Evolutionary conservation across 208 protist genomes (phyloP), one percentile per base, ranked within the genome.

Genomic region (Acanthamoeba sp.): DNA sequence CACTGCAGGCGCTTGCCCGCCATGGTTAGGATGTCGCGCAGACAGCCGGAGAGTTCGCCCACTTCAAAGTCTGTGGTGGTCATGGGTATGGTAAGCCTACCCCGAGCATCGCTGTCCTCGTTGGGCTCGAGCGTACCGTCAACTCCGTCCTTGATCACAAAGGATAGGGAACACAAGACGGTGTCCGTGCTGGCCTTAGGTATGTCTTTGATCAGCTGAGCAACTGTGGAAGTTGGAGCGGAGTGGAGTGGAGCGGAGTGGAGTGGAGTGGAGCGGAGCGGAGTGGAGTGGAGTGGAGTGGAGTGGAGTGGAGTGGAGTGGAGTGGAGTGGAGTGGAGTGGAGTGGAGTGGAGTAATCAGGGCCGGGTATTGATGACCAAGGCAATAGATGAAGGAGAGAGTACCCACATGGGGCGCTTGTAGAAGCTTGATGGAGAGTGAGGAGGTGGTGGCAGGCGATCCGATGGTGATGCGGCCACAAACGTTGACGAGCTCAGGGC

Each of bases 1-100:
- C 82, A 89, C 20, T 36, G 40, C 16, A 48, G n/a, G 16, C 48
- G 1, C 55, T 89, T 57, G 7, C 82, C 55, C 32, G 38, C 82
- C 16, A 64, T 29, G 1, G 82, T 66, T 4, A 89, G 14, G 82
- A 89, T 89, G 52, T 89, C 82, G 10, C 55, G 82, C 7, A 89
- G 27, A n/a, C 82, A 64, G 14, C 82, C 82, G 9, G 82, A 89
- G 18, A 89, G 82, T n/a, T 89, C 82, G 29, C 82, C 82, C 29
- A 89, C 7, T n/a, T 22, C 82, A 64, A 89, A 89, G n/a, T 89
- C 82, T 82, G 73, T 10, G 10, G 42, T 14, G n/a, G n/a, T n/a
- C n/a, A n/a, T n/a, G n/a, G n/a, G n/a, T n/a, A n/a, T n/a, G n/a
- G n/a, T n/a, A n/a, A n/a, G n/a, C n/a, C n/a, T n/a, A n/a, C n/a